Evolutionary conservation across 331 rosid species (phyloP), one percentile per base, ranked within the genome.

Genomic region (Arachis monticola): DNA sequence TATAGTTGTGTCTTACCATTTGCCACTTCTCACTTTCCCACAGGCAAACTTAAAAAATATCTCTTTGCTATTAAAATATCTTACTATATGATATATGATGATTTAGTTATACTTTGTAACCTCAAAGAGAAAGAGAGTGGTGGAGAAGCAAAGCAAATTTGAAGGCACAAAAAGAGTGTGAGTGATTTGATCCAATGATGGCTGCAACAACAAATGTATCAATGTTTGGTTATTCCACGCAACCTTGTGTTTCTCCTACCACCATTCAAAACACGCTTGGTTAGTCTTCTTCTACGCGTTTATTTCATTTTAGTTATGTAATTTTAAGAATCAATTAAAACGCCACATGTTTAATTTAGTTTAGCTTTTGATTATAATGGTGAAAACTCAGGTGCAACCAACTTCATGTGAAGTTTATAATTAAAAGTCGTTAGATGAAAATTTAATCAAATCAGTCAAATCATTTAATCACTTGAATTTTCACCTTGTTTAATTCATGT

Each of bases 121-220:
- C 8, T 8, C 14, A 55, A 7, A 53, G 60, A 5, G 60, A n/a
- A 8, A 9, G 50, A 8, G 1, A 35, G 62, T 10, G 9, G 41
- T 38, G 41, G 41, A 38, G 9, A 2, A 59, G 63, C 6, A 58
- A 31, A 41, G 5, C 30, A 62, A 77, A 38, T 38, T 38, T 38
- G 73, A 30, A 60, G 35, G 67, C 72, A 61, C 71, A 5, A 50
- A 38, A 67, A 44, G 60, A 52, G 75, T 70, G 77, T 75, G 53
- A 79, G 67, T 38, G 41, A 38, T 38, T 38, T 38, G 41, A 38
- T 38, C 0, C 41, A 38, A 38, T 38, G 77, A 91, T 89, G 96
- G 96, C 97, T 45, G 85, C 91, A 68, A 72, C 84, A 0, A 72
- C 84, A 0, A 87, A 82, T 64, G 58, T 87, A n/a, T 85, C 96